phyloP scores from a whole-genome alignment of 805 yeast species.

The Zygosaccharomyces rouxii region DNA sequence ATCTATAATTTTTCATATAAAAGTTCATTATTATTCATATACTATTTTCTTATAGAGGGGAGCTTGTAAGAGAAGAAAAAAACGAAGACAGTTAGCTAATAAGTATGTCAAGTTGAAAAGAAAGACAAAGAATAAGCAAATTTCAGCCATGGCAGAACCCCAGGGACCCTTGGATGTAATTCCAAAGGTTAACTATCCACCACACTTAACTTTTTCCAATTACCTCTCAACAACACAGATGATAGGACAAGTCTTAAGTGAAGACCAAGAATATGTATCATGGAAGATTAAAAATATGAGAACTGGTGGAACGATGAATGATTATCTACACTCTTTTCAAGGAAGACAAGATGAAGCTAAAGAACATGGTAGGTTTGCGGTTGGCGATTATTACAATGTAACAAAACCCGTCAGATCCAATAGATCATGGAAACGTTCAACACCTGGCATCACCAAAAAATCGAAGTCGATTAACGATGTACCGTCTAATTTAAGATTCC shows the following conservation, averaged over 20 bases:
- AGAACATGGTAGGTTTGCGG: conserved; percentile 1
- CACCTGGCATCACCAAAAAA: conserved; percentile 3
- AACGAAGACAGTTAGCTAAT: not conserved
- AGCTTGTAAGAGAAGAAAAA: not conserved
- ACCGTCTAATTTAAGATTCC: conserved; percentile 25
- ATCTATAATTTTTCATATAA: not conserved
- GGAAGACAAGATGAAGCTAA: not conserved
- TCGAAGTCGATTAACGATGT: conserved; percentile 21
- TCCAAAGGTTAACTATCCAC: conserved; percentile 31
- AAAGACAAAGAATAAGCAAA: not conserved
- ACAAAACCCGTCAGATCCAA: not conserved
- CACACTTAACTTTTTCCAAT: conserved; percentile 27
- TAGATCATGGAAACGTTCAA: not conserved
- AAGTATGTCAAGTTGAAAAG: not conserved
- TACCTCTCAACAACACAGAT: conserved; percentile 31
- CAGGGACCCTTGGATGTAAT: conserved; percentile 33
- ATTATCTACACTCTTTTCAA: conserved; percentile 12
- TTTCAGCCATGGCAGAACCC: conserved; percentile 22
- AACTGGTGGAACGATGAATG: conserved; percentile 33
- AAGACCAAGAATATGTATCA: conserved; percentile 34
- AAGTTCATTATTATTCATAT: too few relatives aligned
- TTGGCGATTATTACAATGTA: not conserved
- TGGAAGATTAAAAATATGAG: conserved; percentile 32
- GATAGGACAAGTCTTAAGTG: conserved; percentile 33
- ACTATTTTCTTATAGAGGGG: too few relatives aligned